phyloP scores from a whole-genome alignment of 257 asterid genomes.

The Avicennia marina region DNA sequence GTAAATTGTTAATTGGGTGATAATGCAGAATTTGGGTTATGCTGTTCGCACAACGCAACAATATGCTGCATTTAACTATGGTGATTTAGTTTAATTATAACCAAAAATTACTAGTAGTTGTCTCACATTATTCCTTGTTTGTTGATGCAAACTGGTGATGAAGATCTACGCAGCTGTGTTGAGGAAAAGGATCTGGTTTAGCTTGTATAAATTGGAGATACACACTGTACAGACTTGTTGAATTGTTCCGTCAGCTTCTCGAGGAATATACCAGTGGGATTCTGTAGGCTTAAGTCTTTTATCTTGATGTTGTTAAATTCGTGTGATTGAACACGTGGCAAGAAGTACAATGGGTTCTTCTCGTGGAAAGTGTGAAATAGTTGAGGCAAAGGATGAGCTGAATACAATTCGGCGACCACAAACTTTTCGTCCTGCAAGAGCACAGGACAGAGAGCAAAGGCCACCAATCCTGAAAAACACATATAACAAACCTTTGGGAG shows the following conservation, averaged over 20 bases:
- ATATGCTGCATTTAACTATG: not conserved
- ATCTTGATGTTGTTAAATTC: slow-evolving; percentile 12
- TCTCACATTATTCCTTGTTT: slow-evolving; percentile 6
- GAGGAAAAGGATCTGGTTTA: slow-evolving; percentile 15
- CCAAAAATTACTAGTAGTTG: not conserved
- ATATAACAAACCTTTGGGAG: slow-evolving; percentile 19
- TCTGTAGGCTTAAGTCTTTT: not conserved
- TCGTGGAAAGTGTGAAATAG: slow-evolving; percentile 57
- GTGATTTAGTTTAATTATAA: not conserved
- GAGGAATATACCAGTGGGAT: slow-evolving; percentile 4
- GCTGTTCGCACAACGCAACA: not conserved
- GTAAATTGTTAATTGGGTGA: not conserved
- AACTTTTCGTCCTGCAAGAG: slow-evolving; percentile 16
- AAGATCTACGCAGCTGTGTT: slow-evolving; percentile 11
- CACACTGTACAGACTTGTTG: not conserved
- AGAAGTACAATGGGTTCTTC: slow-evolving; percentile 52
- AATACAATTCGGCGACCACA: slow-evolving; percentile 22
- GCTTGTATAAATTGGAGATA: slow-evolving; percentile 6
- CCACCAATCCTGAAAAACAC: slow-evolving; percentile 30
- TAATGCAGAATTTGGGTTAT: not conserved
- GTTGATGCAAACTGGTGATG: slow-evolving; percentile 19
- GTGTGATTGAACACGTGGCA: slow-evolving; percentile 4
- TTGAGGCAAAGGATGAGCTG: slow-evolving; percentile 53
- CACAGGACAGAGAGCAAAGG: slow-evolving; percentile 22
- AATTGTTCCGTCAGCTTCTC: not conserved